Conservation (phyloP, 257 asterid species). For the Galeopsis tetrahit region DNA sequence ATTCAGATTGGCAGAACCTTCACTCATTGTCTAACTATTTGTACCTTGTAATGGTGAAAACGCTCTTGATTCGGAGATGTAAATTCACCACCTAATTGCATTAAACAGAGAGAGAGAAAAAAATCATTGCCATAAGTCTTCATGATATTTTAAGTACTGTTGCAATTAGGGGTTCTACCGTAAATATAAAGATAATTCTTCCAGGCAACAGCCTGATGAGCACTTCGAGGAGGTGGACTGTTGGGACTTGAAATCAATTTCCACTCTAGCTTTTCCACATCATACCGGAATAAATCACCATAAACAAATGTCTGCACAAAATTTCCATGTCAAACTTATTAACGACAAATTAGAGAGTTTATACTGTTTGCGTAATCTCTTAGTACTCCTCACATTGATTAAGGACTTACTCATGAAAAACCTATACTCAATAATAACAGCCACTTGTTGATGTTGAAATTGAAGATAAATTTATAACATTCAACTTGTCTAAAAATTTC, state of each 20-base stretch:
- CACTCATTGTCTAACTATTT: conserved; percentile 5
- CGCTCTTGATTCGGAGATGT: conserved; percentile 99
- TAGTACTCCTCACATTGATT: conserved; percentile 7
- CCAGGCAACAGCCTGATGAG: conserved; percentile 98
- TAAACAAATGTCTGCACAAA: conserved; percentile 88
- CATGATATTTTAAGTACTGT: conserved; percentile 12
- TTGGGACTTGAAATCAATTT: conserved; percentile 90
- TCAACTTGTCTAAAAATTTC: background rate
- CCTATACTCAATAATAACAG: background rate
- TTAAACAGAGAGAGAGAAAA: conserved; percentile 28
- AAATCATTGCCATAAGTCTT: conserved; percentile 8
- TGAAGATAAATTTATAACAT: background rate
- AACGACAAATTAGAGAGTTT: conserved; percentile 8
- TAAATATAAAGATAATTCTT: conserved; percentile 85
- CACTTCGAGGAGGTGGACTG: conserved; percentile 98
- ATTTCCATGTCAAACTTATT: conserved; percentile 28
- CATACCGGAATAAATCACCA: conserved; percentile 89
- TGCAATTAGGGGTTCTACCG: conserved; percentile 54
- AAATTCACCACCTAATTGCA: conserved; percentile 89
- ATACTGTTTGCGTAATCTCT: conserved; percentile 4
- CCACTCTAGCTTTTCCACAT: conserved; percentile 95
- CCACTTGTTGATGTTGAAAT: background rate
- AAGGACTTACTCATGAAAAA: background rate
- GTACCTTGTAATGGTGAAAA: conserved; percentile 98
- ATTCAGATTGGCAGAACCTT: conserved; percentile 20